These are phyloP conservation scores for Kentomonas sorsogonicus DNA, from an alignment of 208 protist species.

Conservation along the genomic window DNA sequence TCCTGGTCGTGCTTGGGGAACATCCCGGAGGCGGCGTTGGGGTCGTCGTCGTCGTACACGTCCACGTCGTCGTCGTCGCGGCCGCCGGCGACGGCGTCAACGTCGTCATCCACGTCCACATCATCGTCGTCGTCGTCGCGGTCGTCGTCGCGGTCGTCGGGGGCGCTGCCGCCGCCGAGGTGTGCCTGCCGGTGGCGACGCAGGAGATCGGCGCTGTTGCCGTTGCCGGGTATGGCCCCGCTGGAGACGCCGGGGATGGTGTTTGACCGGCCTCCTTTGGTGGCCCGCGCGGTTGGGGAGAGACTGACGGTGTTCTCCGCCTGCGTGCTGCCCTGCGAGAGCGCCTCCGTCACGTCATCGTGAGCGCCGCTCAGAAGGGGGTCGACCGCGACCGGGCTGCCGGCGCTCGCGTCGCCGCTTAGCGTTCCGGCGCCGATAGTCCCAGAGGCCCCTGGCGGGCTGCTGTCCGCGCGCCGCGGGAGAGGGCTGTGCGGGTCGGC, in stretches of 20 bases:
- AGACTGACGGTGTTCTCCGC: not conserved
- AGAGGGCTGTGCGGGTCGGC: not conserved
- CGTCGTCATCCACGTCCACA: slow-evolving; percentile 2
- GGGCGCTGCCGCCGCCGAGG: slow-evolving; percentile 1
- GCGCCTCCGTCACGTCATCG: not conserved
- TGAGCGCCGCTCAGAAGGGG: too few relatives aligned
- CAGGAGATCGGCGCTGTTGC: not conserved
- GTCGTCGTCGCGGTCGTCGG: slow-evolving; percentile 13
- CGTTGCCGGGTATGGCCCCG: not conserved
- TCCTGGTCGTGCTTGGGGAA: slow-evolving; percentile 13
- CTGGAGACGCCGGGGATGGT: too few relatives aligned
- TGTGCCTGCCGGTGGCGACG: not conserved
- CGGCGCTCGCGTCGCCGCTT: not conserved
- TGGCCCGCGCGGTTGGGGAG: not conserved
- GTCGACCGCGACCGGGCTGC: not conserved
- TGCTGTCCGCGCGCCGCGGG: not conserved
- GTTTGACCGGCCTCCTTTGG: too few relatives aligned
- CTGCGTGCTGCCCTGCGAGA: not conserved
- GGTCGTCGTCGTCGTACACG: slow-evolving; percentile 21
- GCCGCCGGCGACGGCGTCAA: slow-evolving; percentile 1
- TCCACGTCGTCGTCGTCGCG: slow-evolving; percentile 13
- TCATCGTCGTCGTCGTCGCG: slow-evolving; percentile 10
- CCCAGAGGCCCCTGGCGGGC: not conserved
- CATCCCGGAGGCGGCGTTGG: slow-evolving; percentile 15
- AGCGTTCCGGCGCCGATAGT: not conserved